These are phyloP conservation scores for Tricholoma furcatifolium DNA, from an alignment of 768 basidiomycete species.

Conservation along the genomic window DNA sequence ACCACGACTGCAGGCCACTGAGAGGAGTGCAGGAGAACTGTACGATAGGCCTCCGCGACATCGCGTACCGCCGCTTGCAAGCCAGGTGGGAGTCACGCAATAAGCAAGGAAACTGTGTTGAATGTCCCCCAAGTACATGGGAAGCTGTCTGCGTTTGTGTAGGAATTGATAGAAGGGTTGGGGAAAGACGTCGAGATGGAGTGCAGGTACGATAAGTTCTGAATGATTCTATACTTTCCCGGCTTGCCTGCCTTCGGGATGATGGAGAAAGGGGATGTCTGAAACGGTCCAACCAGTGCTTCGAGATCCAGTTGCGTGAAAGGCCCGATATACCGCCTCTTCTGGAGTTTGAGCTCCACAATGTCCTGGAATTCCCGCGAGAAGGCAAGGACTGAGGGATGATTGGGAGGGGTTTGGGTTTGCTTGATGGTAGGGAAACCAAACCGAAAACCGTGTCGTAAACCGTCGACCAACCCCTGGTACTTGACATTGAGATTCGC, in stretches of 20 bases:
- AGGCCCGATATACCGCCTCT: slow-evolving; percentile 19
- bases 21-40: background rate
- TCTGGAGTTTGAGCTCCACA: slow-evolving; percentile 9
- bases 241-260: too few relatives aligned
- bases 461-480: slow-evolving; percentile 7
- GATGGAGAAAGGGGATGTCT: too few relatives aligned
- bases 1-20: slow-evolving; percentile 15
- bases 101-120: background rate
- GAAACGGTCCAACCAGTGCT: slow-evolving; percentile 24
- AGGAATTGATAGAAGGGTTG: slow-evolving; percentile 21
- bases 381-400: slow-evolving; percentile 3
- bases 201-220: too few relatives aligned
- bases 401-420: slow-evolving; percentile 21
- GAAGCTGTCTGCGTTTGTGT: slow-evolving; percentile 25
- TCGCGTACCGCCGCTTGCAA: too few relatives aligned
- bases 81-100: too few relatives aligned
- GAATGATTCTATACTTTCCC: too few relatives aligned
- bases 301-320: slow-evolving; percentile 13
- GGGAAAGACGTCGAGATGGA: background rate
- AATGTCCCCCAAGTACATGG: too few relatives aligned
- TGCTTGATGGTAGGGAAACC: slow-evolving; percentile 13
- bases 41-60: too few relatives aligned
- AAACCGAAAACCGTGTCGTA: slow-evolving; percentile 20
- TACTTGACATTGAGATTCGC: slow-evolving; percentile 15
- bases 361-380: slow-evolving; percentile 4